Conservation (phyloP, 2,329 filamentous ascomycete genomes). For the Pseudogymnoascus destructans region DNA sequence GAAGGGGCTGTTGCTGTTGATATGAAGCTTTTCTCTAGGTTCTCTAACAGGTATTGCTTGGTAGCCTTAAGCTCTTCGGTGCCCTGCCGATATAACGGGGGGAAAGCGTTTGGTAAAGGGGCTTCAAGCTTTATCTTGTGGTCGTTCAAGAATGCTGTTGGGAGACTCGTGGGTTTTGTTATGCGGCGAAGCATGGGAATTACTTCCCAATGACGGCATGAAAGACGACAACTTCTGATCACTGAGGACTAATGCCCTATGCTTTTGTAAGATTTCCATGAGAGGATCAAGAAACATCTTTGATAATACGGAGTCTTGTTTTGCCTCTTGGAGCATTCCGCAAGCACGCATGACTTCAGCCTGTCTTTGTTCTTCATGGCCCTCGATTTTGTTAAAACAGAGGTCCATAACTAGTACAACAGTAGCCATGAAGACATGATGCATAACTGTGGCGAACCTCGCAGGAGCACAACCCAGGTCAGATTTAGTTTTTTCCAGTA, state of each 20-base stretch:
- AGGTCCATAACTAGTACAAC: slow-evolving; percentile 30
- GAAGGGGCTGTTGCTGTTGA: no score
- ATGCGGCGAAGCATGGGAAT: background rate
- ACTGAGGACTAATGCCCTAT: slow-evolving; percentile 6
- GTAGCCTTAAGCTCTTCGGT: no score
- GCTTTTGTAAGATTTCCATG: slow-evolving; percentile 22
- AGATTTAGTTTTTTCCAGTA: slow-evolving; percentile 22
- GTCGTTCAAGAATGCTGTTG: background rate
- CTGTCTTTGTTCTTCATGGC: slow-evolving; percentile 22
- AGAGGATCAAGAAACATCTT: slow-evolving; percentile 25
- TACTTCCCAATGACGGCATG: background rate
- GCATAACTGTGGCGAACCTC: slow-evolving; percentile 24
- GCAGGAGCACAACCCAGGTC: slow-evolving; percentile 18
- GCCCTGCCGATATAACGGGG: no score
- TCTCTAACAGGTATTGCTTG: no score
- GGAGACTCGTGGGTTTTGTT: background rate
- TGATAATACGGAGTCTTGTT: slow-evolving; percentile 22
- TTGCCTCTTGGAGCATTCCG: slow-evolving; percentile 25
- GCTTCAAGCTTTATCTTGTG: no score
- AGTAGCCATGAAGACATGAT: slow-evolving; percentile 28
- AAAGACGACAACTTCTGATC: background rate
- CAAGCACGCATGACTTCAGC: slow-evolving; percentile 26
- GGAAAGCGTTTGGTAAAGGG: no score
- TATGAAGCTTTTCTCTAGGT: no score
- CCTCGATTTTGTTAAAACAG: slow-evolving; percentile 24